Evolutionary conservation across 2,329 filamentous ascomycete genomes (phyloP), one percentile per base, ranked within the genome.

Genomic region (Colletotrichum costaricense): DNA sequence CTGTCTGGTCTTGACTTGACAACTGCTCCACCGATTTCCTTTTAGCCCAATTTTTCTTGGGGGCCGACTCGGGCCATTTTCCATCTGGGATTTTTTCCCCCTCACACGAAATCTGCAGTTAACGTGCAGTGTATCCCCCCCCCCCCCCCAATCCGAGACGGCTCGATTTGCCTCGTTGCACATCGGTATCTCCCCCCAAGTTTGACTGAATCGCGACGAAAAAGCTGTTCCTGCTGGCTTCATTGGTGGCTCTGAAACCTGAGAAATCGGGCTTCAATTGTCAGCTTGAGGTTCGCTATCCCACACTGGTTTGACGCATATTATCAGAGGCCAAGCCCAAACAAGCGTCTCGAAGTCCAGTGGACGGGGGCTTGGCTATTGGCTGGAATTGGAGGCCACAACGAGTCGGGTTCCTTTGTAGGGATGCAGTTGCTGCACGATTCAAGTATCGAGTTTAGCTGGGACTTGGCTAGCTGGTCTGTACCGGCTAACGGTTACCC

Each of bases 401-500:
- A 65, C 56, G 55, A 66, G 71, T 46, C 60, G 67, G 70, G 26
- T 30, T n/a, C 42, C 19, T 49, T 49, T 46, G 71, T 73, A 69
- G 71, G 67, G 71, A 73, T 66, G 60, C 26, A 59, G 70, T 64
- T 55, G 12, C 55, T 71, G 67, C 71, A 73, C 71, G 70, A 73
- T 73, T 73, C 70, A 65, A 70, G 70, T 46, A 56, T 57, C 55
- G 55, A 70, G 54, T 73, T 54, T 62, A 70, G 67, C 52, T 65
- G 67, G 60, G 70, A 42, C 55, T 60, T 65, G 67, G 22, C 60
- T 26, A 22, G 19, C 19, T n/a, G 19, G 19, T 22, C 42, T n/a
- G 19, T 49, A 55, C 30, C 65, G 56, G 66, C 67, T 33, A 65
- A 38, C 46, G 70, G 67, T 49, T 30, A 73, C 67, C 52, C 52